phyloP scores from a whole-genome alignment of 2,329 filamentous ascomycete species.

The Saccharata proteae region DNA sequence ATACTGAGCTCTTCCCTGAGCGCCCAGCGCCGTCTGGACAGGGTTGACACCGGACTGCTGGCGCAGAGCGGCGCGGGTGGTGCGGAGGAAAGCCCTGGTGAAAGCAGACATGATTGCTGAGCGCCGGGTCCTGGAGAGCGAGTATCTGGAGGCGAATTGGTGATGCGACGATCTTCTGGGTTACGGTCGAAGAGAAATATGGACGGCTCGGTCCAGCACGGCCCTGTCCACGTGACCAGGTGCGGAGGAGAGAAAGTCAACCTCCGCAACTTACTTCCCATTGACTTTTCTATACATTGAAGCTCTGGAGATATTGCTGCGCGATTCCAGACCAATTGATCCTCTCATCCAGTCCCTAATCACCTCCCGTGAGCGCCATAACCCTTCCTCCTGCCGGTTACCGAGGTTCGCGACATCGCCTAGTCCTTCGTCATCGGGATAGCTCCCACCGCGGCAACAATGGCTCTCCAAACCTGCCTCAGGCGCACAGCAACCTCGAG shows the following conservation, averaged over 20 bases:
- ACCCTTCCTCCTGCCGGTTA: slow-evolving; percentile 17
- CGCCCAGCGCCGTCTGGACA: slow-evolving; percentile 56
- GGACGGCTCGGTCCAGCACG: too few relatives aligned
- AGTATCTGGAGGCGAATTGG: slow-evolving; percentile 18
- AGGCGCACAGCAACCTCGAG: slow-evolving; percentile 27
- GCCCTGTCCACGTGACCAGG: too few relatives aligned
- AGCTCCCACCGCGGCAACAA: slow-evolving; percentile 18
- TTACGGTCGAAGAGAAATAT: background rate
- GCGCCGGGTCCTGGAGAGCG: background rate
- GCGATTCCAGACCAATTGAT: too few relatives aligned
- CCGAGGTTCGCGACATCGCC: background rate
- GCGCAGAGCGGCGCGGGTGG: slow-evolving; percentile 63
- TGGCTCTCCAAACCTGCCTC: slow-evolving; percentile 33
- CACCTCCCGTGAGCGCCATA: background rate
- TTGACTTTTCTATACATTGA: too few relatives aligned
- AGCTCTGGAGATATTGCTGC: too few relatives aligned
- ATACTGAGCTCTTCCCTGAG: slow-evolving; percentile 50
- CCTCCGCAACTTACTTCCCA: background rate
- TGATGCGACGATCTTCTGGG: slow-evolving; percentile 11
- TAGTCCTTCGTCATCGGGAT: slow-evolving; percentile 8
- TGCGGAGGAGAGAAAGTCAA: too few relatives aligned
- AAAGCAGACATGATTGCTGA: slow-evolving; percentile 61
- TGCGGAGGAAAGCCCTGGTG: slow-evolving; percentile 72
- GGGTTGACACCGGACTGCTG: slow-evolving; percentile 57
- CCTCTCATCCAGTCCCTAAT: background rate